Base-by-base conservation (phyloP, 352 stramenopile genomes). In the Pythium coloratum region DNA sequence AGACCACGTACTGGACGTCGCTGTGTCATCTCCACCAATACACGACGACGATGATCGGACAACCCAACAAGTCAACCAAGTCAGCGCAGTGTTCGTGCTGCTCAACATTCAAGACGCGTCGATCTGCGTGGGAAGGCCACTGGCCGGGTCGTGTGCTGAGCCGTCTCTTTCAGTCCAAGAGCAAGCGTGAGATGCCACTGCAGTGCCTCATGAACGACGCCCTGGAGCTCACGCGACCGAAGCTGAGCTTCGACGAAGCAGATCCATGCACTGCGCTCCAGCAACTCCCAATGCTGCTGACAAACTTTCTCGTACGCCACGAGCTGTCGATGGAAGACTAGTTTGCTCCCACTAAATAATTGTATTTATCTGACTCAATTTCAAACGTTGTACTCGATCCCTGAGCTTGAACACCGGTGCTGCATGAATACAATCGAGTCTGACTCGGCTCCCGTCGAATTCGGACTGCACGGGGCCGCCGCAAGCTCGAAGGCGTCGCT, bases 291-390 rank as follows among this genome's bases (percentile, higher is more conserved):
- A 46, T 44, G 13, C 40, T 54, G 4, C 20, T 67, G 14, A 67
- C 66, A 3, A 64, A 40, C 54, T 72, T 72, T n/a, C 55, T 72
- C 8, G 59, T 72, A 6, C 59, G 66, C 14, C 66, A 72, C 20
- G 66, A 72, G 32, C 59, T 67, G 12, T 67, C 28, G 30, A 72
- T 66, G 66, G 58, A 67, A 59, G 64, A 72, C 18, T 67, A 71
- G 36, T 42, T 42, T 12, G 3, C 7, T 14, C 7, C 14, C 14
- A 10, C 33, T 10, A 42, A 42, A 3, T 14, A 32, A 51, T 51
- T 12, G 14, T 32, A 51, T 49, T 24, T 49, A 13, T 44, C 8
- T 4, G 14, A 16, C 6, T 49, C 40, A 49, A 42, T 47, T 33
- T 55, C 32, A 64, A 34, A 50, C 32, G n/a, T 50, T 33, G 5